These are phyloP conservation scores for Eutypella sp. DNA, from an alignment of 2,329 filamentous ascomycete species.

Conservation along the genomic window DNA sequence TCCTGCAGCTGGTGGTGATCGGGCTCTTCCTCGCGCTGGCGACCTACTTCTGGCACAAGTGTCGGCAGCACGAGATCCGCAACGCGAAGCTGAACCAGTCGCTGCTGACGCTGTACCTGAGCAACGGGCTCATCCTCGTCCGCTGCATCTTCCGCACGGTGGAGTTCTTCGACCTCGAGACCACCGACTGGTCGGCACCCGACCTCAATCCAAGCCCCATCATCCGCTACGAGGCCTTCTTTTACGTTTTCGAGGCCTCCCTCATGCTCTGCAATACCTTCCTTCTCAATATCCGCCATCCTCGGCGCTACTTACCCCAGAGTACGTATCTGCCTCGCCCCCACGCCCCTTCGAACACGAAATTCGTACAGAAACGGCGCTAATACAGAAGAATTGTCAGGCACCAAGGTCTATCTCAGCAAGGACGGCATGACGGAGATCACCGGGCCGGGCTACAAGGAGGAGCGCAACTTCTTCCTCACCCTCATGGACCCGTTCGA, in stretches of 20 bases:
- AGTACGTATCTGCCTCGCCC: conserved; percentile 8
- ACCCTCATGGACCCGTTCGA: conserved; percentile 40
- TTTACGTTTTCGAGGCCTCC: conserved; percentile 51
- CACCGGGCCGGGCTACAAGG: conserved; percentile 43
- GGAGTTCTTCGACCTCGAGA: conserved; percentile 52
- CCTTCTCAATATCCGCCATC: conserved; percentile 47
- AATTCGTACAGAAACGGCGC: too few species aligned
- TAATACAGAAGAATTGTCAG: neutral
- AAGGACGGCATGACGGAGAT: conserved; percentile 46
- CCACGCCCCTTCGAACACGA: neutral
- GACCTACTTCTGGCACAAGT: conserved; percentile 42
- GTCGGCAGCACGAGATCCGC: conserved; percentile 30
- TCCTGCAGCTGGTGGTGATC: conserved; percentile 52
- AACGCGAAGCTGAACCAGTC: conserved; percentile 26
- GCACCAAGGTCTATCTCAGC: conserved; percentile 44
- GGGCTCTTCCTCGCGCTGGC: conserved; percentile 44
- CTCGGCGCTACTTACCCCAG: conserved; percentile 44
- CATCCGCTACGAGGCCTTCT: conserved; percentile 54
- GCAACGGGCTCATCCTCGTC: conserved; percentile 42
- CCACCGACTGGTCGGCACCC: conserved; percentile 33
- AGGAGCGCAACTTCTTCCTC: conserved; percentile 37
- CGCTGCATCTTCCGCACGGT: conserved; percentile 54
- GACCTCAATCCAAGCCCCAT: conserved; percentile 38
- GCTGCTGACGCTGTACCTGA: conserved; percentile 47
- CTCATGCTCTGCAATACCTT: conserved; percentile 48